A percentile compares a stretch with the other conserved stretches of the same genome.
Evolutionary conservation across 1,139 yeast genomes (phyloP).

Genomic region (Nematodospora anomalae): DNA sequence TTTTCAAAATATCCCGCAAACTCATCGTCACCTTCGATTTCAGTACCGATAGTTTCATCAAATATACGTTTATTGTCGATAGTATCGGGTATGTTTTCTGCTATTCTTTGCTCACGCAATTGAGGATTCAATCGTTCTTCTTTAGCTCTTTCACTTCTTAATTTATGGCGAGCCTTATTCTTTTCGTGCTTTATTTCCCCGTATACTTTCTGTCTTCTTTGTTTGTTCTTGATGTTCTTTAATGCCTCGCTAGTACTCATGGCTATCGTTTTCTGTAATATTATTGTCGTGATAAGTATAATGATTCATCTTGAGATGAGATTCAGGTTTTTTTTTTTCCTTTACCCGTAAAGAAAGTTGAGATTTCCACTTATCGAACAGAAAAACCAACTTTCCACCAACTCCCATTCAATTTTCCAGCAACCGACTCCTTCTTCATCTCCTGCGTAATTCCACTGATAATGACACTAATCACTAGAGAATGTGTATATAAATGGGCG

Average conservation of each 20-base stretch:
- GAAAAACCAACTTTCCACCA: too few species aligned
- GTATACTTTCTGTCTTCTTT: constrained; percentile 75
- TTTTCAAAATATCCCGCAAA: constrained; percentile 63
- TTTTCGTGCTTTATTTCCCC: constrained; percentile 73
- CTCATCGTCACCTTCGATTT: constrained; percentile 82
- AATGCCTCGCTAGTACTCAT: constrained; percentile 34
- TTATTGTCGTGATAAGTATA: too few species aligned
- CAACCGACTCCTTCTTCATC: too few species aligned
- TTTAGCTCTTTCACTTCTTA: constrained; percentile 74
- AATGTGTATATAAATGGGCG: constrained; percentile 20
- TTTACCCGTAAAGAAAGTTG: neutral
- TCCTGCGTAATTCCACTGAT: too few species aligned
- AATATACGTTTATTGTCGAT: constrained; percentile 84
- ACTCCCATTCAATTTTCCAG: neutral
- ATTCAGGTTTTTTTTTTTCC: constrained; percentile 3
- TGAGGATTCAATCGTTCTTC: constrained; percentile 84
- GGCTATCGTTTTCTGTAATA: too few species aligned
- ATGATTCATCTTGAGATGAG: too few species aligned
- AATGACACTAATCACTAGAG: constrained; percentile 12
- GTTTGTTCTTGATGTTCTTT: constrained; percentile 66
- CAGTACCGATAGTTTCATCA: constrained; percentile 81
- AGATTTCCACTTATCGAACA: too few species aligned
- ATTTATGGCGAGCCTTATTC: constrained; percentile 74
- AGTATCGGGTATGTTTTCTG: constrained; percentile 80
- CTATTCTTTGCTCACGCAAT: constrained; percentile 74